Evolutionary conservation across 352 stramenopile species (phyloP), one percentile per base, ranked within the genome.

Genomic region (Globisporangium nagaii): DNA sequence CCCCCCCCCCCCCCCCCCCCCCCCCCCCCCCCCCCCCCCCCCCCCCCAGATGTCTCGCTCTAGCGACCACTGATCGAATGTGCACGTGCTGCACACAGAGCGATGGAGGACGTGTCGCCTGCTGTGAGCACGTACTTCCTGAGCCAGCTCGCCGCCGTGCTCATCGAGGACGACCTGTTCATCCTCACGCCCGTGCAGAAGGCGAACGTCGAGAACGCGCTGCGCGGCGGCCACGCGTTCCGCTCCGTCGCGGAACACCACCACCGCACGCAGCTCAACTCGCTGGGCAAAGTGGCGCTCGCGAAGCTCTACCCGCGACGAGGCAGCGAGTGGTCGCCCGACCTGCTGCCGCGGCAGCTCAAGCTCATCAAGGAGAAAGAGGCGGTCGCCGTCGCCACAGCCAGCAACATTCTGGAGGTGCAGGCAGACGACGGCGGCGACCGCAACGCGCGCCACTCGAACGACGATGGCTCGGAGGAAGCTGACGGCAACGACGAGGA

Each of bases 81-180:
- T n/a, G n/a, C n/a, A n/a, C 39, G n/a, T 44, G 39, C 24, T n/a
- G 39, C 20, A 44, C 3, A 11, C 52, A 87, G 80, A 42, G 48
- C 65, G 0, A 58, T 91, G 19, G 78, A 83, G 46, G 66, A 88
- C 47, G 78, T 87, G 17, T 88, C 79, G 0, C 81, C 81, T 6
- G 79, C 81, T 19, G 79, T 92, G 41, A 90, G 76, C 62, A 88
- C 72, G 12, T 92, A 90, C 58, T 89, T 92, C 58, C 32, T 88
- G 47, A 92, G 81, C 44, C 81, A 92, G 25, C 58, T 92, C 35
- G 79, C 79, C 10, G 82, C 81, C 0, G 81, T 89, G 36, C 60
- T 92, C 10, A 61, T 87, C 17, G 79, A 87, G 49, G 81, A 92
- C 51, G 81, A 84, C 34, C 66, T 88, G 35, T 80, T 78, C 46